Base-by-base conservation (phyloP, 108 stramenopile genomes). In the Skeletonema grethae region DNA sequence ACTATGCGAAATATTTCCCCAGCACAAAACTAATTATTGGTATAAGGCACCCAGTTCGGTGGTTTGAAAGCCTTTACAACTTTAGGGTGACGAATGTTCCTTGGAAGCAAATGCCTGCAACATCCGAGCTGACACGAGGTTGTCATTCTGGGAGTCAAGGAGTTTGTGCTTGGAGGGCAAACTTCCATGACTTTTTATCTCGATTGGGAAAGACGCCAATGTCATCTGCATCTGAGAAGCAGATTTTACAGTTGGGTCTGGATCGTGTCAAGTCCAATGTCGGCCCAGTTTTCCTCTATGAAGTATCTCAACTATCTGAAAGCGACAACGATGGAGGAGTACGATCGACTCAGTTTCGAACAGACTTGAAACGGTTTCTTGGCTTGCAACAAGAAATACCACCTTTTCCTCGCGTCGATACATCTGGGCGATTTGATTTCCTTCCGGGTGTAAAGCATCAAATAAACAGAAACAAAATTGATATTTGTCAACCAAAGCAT, bases 1-100 rank as follows among this genome's bases (percentile, higher is more conserved):
- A 76, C 31, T 50, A 69, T 45, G 65, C 57, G 31, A 69, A 69
- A 45, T 29, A 69, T 20, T 74, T 79, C 2, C 31, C 35, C 6
- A 30, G 70, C 48, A 73, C 82, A 24, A 73, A 64, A 25, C 34
- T 86, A 5, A 62, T 86, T 18, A 65, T 86, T 22, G 85, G 85
- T 9, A 64, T 86, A 24, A 79, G 85, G 58, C 78, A 82, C 64
- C 85, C 85, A 29, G 63, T 83, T 4, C 56, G 38, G 10, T 82
- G 76, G 60, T 83, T 86, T 59, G 78, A 85, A 48, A 82, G 80
- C 60, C 82, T 74, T 2, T 79, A 39, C 77, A 79, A 79, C 39
- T 79, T 68, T 35, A 66, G 77, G 38, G 72, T 34, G 46, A 48
- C 62, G 13, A 61, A 32, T 36, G 60, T 61, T 16, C 60, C 65